A percentile compares a stretch with the other conserved stretches of the same genome.
Conservation (phyloP, 805 yeast genomes). For the Myxozyma monticola region DNA sequence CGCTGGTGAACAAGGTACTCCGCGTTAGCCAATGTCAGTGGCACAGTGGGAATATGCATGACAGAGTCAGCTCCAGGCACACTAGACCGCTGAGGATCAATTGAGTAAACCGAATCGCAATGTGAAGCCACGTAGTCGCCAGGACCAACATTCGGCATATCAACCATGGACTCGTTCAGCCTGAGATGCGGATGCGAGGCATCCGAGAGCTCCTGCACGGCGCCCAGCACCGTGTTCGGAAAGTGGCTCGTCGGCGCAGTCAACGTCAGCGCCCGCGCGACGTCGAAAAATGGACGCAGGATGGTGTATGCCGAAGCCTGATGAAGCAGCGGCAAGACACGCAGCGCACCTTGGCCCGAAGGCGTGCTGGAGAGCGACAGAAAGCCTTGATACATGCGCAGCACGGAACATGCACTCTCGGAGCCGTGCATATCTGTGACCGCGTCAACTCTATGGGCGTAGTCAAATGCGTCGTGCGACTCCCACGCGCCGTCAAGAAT, state of each 20-base stretch:
- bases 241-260: slow-evolving; percentile 6
- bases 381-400: slow-evolving; percentile 51
- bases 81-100: slow-evolving; percentile 43
- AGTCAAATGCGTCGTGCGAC: slow-evolving; percentile 45
- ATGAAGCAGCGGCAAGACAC: slow-evolving; percentile 43
- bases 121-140: slow-evolving; percentile 51
- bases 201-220: slow-evolving; percentile 40
- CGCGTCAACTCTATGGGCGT: slow-evolving; percentile 41
- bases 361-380: slow-evolving; percentile 42
- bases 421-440: slow-evolving; percentile 41
- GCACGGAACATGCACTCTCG: slow-evolving; percentile 39
- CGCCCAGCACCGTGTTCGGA: slow-evolving; percentile 32
- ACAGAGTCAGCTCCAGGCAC: slow-evolving; percentile 41
- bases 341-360: slow-evolving; percentile 46
- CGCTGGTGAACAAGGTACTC: slow-evolving; percentile 29
- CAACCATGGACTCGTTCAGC: slow-evolving; percentile 39
- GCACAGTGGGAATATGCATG: slow-evolving; percentile 43
- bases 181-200: slow-evolving; percentile 42
- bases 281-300: slow-evolving; percentile 42
- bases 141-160: slow-evolving; percentile 44
- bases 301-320: slow-evolving; percentile 44
- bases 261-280: neutral
- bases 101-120: slow-evolving; percentile 46
- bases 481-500: slow-evolving; percentile 48
- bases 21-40: slow-evolving; percentile 35